These are phyloP conservation scores for Jaltomata sinuosa DNA, from an alignment of 257 asterid genomes.

Conservation along the genomic window DNA sequence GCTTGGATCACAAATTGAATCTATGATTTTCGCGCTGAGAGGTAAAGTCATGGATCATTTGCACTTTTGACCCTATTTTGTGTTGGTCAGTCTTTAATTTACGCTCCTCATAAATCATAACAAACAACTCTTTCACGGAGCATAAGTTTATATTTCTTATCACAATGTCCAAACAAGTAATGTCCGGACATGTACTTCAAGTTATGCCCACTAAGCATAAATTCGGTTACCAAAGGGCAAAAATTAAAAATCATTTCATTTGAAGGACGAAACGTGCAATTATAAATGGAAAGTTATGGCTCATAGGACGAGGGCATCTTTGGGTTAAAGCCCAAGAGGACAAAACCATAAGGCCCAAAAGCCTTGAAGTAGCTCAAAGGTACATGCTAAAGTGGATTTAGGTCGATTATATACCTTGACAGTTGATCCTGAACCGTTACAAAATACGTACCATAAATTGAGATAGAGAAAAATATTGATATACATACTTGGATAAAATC, in stretches of 20 bases:
- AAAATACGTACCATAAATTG: not conserved
- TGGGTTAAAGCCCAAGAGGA: not conserved
- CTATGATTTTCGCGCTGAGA: too few relatives aligned
- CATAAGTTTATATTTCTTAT: too few relatives aligned
- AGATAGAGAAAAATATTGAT: not conserved
- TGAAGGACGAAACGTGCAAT: too few relatives aligned
- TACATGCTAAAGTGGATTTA: not conserved
- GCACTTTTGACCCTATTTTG: not conserved
- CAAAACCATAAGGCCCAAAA: not conserved
- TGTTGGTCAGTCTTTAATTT: not conserved
- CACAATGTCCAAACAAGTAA: too few relatives aligned
- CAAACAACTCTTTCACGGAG: not conserved
- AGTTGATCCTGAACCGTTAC: not conserved
- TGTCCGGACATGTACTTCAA: not conserved
- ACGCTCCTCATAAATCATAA: not conserved
- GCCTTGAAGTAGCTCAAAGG: not conserved
- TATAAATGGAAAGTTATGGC: too few relatives aligned
- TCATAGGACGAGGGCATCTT: not conserved
- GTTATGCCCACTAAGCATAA: not conserved
- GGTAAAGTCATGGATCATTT: not conserved
- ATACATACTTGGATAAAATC: slow-evolving; percentile 9
- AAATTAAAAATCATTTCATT: too few relatives aligned
- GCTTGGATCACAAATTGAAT: too few relatives aligned
- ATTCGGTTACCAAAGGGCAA: not conserved
- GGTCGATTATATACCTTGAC: not conserved